phyloP scores from a whole-genome alignment of 352 stramenopile genomes.

The Pythium insidiosum region DNA sequence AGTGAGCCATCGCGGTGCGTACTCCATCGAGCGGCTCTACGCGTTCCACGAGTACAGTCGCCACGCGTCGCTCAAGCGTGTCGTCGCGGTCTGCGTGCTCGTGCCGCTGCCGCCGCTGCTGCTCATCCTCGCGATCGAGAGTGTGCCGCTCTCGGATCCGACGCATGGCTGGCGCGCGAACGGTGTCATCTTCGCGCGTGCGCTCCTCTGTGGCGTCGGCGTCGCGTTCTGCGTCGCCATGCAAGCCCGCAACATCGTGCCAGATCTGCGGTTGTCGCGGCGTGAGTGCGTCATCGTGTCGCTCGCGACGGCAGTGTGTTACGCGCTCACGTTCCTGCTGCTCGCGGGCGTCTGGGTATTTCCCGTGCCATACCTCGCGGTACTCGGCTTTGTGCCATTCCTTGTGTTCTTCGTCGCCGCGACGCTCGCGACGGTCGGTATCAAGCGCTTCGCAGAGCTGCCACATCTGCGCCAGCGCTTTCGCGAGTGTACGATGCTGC shows the following conservation, averaged over 20 bases:
- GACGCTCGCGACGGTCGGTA: constrained; percentile 14
- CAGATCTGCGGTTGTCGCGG: neutral
- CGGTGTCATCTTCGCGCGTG: neutral
- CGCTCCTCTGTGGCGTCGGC: neutral
- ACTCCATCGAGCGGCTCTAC: constrained; percentile 2
- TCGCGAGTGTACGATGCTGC: constrained; percentile 7
- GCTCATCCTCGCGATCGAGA: neutral
- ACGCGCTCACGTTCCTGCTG: constrained; percentile 6
- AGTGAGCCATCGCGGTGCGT: neutral
- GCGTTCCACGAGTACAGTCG: neutral
- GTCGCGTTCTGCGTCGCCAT: neutral
- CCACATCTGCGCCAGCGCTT: constrained; percentile 11
- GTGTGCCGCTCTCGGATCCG: neutral
- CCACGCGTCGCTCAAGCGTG: neutral
- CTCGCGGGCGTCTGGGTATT: constrained; percentile 23
- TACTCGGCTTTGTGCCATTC: constrained; percentile 10
- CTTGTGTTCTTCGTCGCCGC: constrained; percentile 10
- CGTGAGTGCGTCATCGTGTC: neutral
- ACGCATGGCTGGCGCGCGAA: too few relatives aligned
- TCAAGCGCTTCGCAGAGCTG: constrained; percentile 9
- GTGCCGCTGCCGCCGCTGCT: neutral
- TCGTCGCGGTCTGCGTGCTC: neutral
- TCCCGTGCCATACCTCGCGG: constrained; percentile 26
- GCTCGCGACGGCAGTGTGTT: neutral
- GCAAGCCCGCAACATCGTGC: constrained; percentile 2